Conservation (phyloP, 148 eudicot genomes). For the Beta vulgaris region DNA sequence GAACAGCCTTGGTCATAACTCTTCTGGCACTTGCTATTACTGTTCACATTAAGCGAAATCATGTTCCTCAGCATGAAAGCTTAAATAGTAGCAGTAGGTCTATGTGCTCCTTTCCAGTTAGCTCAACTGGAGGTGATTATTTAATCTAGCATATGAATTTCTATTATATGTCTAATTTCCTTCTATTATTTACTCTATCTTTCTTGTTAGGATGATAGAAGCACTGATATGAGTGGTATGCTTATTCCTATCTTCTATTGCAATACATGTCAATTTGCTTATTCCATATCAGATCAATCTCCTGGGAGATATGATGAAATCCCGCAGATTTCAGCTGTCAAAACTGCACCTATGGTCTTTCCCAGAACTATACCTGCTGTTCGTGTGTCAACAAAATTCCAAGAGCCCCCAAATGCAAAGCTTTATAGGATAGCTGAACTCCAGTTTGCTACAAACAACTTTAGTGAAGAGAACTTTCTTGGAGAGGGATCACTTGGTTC, state of each 20-base stretch:
- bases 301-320: constrained; percentile 38
- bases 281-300: constrained; percentile 21
- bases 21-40: constrained; percentile 43
- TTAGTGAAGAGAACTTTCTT: constrained; percentile 61
- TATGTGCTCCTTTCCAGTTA: constrained; percentile 45
- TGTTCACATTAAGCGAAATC: constrained; percentile 33
- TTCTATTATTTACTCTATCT: not conserved
- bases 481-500: constrained; percentile 98
- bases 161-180: not conserved
- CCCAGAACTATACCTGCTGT: constrained; percentile 43
- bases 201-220: not conserved
- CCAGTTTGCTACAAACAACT: constrained; percentile 71
- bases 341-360: constrained; percentile 45
- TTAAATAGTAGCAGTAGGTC: constrained; percentile 40
- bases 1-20: constrained; percentile 43
- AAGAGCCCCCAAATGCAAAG: constrained; percentile 60
- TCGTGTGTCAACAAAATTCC: constrained; percentile 52
- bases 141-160: not conserved
- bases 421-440: constrained; percentile 65
- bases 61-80: constrained; percentile 22
- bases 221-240: not conserved
- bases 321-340: constrained; percentile 34
- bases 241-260: not conserved
- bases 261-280: not conserved
- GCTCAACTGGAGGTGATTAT: constrained; percentile 50